Evolutionary conservation across 2,329 filamentous ascomycete species (phyloP), one percentile per base, ranked within the genome.

Genomic region (Aureobasidium sp.): DNA sequence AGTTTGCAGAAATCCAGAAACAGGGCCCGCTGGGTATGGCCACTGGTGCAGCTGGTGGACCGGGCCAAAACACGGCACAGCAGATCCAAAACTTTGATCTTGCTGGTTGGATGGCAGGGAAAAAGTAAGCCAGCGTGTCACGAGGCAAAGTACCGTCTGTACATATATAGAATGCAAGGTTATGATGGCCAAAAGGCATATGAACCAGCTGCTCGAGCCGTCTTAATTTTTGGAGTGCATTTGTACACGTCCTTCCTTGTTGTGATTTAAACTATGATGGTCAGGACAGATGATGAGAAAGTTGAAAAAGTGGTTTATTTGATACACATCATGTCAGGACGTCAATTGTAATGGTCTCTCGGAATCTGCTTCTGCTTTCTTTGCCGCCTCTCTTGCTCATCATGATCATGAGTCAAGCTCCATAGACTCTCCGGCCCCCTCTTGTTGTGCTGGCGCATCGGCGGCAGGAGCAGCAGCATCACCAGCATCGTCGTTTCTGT

Each of bases 1-100:
- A 97, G 73, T 96, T 94, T 72, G 91, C 97, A 74, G 89, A 91
- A 70, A 87, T 91, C 71, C 91, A 94, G 74, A 91, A 91, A 77
- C 39, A 84, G 84, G 66, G 87, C 85, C 85, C 88, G 1, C 79
- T 92, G 15, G 45, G 45, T 27, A 27, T 48, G 45, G 44, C 12
- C 8, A 25, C 25, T 67, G 67, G 64, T 12, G 71, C 69, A 2
- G 62, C 63, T 17, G 53, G 65, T 29, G 60, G 62, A 8, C 52
- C 56, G 27, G 31, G 31, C 4, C 49, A 53, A 12, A 34, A 34
- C 22, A 82, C 81, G 65, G 83, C 71, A 69, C 85, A 68, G 78
- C 75, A 78, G 52, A 71, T 85, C 20, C 82, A 84, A 67, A 85
- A 84, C 61, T 88, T 89, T 66, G 86, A 89, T 73, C 78, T 88